Conservation (phyloP, 495 filamentous ascomycete species). For the Apodospora peruviana region DNA sequence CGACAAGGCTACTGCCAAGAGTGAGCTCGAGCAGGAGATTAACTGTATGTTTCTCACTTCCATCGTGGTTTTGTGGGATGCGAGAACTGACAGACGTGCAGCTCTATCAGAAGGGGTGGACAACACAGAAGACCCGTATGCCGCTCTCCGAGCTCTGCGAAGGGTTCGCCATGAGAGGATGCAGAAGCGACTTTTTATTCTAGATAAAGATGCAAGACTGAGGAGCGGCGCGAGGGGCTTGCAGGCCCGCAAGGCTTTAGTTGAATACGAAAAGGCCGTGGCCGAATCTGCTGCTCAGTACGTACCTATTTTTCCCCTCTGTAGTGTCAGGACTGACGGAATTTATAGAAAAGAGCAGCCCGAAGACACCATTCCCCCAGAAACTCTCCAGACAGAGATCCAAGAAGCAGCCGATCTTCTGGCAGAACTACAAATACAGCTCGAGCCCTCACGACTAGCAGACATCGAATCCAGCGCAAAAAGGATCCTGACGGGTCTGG, state of each 20-base stretch:
- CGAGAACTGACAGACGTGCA: conserved; percentile 27
- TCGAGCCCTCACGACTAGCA: conserved; percentile 45
- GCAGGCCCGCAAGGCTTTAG: conserved; percentile 65
- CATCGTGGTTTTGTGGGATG: conserved; percentile 37
- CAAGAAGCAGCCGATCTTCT: conserved; percentile 58
- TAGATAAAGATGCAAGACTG: conserved; percentile 64
- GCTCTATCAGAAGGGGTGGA: conserved; percentile 32
- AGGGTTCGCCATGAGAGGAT: conserved; percentile 54
- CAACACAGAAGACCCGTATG: conserved; percentile 40
- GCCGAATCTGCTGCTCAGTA: conserved; percentile 50
- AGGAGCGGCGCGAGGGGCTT: conserved; percentile 68
- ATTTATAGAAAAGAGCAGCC: conserved; percentile 45
- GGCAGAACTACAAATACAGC: conserved; percentile 54
- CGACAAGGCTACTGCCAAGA: conserved; percentile 55
- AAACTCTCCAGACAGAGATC: conserved; percentile 53
- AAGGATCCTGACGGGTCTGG: conserved; percentile 61
- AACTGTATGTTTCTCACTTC: conserved; percentile 33
- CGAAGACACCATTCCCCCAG: conserved; percentile 48
- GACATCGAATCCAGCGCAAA: conserved; percentile 56
- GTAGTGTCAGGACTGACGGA: background rate
- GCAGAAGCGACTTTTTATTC: conserved; percentile 56
- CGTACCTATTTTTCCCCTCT: conserved; percentile 8
- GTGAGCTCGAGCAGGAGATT: conserved; percentile 52
- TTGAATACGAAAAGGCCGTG: conserved; percentile 57
- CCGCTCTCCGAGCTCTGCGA: conserved; percentile 53